Evolutionary conservation across 1,284 basidiomycete genomes (phyloP).

Genomic region (Gymnopus androsaceus): DNA sequence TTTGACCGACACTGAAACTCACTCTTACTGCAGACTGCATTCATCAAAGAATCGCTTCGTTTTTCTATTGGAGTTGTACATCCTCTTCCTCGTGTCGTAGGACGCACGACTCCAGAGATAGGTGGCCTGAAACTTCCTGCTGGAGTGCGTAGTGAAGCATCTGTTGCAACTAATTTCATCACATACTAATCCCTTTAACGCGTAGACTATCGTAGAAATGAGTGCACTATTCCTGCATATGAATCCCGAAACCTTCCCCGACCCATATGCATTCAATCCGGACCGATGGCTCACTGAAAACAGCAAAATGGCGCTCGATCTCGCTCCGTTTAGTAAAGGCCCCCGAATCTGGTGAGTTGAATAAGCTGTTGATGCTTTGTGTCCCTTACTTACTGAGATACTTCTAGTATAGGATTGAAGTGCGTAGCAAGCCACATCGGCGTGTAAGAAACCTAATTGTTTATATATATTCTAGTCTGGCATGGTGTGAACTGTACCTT

Average conservation of each 20-base stretch:
- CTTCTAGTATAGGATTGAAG: constrained; percentile 1
- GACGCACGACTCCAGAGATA: background rate
- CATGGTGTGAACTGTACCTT: constrained; percentile 14
- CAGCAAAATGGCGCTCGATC: constrained; percentile 1
- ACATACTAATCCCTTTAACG: too few relatives aligned
- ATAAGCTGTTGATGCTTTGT: background rate
- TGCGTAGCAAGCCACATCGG: background rate
- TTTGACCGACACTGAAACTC: background rate
- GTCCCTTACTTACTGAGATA: background rate
- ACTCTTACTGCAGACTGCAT: constrained; percentile 1
- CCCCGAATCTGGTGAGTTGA: constrained; percentile 9
- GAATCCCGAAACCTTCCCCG: constrained; percentile 8
- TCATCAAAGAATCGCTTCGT: constrained; percentile 16
- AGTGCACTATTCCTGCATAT: constrained; percentile 9
- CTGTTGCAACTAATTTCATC: background rate
- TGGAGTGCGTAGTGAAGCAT: background rate
- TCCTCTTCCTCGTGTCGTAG: constrained; percentile 10
- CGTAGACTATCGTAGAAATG: constrained; percentile 11
- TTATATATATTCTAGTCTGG: background rate
- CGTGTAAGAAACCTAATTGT: background rate
- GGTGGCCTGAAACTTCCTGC: constrained; percentile 11
- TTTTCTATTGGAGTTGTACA: constrained; percentile 9
- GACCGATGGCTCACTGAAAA: constrained; percentile 13
- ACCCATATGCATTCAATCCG: constrained; percentile 10
- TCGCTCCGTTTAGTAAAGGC: constrained; percentile 14